Conservation (phyloP, 208 protist species). For the Leishmania turanica region DNA sequence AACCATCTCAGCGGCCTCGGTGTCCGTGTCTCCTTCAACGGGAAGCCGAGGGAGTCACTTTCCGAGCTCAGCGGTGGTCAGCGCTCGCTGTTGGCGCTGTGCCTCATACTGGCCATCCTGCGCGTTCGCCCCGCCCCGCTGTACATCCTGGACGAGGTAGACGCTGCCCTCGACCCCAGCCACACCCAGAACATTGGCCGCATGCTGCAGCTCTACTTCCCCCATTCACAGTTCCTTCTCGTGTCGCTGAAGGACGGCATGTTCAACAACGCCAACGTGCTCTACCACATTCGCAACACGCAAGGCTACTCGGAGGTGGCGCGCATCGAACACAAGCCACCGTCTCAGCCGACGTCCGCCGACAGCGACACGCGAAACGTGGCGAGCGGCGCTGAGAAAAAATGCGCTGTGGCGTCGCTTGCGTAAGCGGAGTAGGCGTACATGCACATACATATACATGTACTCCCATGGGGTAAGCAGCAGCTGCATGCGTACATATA, state of each 20-base stretch:
- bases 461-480: too few species aligned
- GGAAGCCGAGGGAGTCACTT: slow-evolving; percentile 97
- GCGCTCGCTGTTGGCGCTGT: slow-evolving; percentile 99
- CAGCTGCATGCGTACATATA: too few species aligned
- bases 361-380: neutral
- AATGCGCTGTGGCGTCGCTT: neutral
- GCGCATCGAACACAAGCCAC: slow-evolving; percentile 51
- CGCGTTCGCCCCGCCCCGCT: slow-evolving; percentile 99
- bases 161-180: slow-evolving; percentile 99
- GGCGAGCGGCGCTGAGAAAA: neutral
- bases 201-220: slow-evolving; percentile 98
- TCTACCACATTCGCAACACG: slow-evolving; percentile 98
- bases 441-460: too few species aligned
- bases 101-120: slow-evolving; percentile 98
- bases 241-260: slow-evolving; percentile 99
- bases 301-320: slow-evolving; percentile 89
- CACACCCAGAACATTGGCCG: slow-evolving; percentile 99
- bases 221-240: slow-evolving; percentile 99
- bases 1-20: slow-evolving; percentile 92
- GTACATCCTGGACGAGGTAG: slow-evolving; percentile 99
- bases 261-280: slow-evolving; percentile 99
- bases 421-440: neutral
- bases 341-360: neutral
- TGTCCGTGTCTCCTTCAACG: slow-evolving; percentile 97
- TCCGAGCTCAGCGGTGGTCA: slow-evolving; percentile 99